Percentiles rank a stretch among this genome's conserved stretches.
These are phyloP conservation scores for Suillus subluteus DNA, from an alignment of 768 basidiomycete species.

Conservation along the genomic window DNA sequence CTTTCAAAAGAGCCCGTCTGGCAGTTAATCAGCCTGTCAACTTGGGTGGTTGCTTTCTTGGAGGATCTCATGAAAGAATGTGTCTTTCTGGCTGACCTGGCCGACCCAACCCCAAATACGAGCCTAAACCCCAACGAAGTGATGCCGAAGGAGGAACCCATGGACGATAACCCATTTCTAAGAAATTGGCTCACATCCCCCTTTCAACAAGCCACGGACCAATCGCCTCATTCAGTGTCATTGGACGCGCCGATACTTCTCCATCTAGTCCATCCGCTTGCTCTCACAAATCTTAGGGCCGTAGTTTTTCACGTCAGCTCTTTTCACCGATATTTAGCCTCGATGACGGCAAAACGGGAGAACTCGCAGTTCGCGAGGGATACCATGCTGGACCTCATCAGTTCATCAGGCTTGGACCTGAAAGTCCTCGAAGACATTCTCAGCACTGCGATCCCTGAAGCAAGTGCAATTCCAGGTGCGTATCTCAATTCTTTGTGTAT, in stretches of 20 bases:
- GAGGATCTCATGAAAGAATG: constrained; percentile 65
- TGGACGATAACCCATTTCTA: constrained; percentile 30
- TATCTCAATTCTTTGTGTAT: not conserved
- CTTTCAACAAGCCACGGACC: constrained; percentile 20
- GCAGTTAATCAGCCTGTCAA: constrained; percentile 66
- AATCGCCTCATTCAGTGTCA: constrained; percentile 19
- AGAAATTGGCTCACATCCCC: constrained; percentile 36
- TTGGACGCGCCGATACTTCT: constrained; percentile 50
- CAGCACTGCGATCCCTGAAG: constrained; percentile 35
- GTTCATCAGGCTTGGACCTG: constrained; percentile 68
- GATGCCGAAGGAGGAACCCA: constrained; percentile 31
- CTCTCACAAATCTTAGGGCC: constrained; percentile 51
- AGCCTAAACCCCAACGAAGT: not conserved
- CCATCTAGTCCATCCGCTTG: constrained; percentile 64
- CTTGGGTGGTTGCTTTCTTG: constrained; percentile 64
- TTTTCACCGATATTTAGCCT: constrained; percentile 56
- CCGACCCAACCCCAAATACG: constrained; percentile 13
- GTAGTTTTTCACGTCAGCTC: constrained; percentile 60
- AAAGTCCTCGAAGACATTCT: constrained; percentile 52
- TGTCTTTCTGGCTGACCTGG: constrained; percentile 37
- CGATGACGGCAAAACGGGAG: constrained; percentile 59
- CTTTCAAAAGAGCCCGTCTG: constrained; percentile 61
- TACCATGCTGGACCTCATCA: constrained; percentile 62
- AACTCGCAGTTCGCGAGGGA: constrained; percentile 67
- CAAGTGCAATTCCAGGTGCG: constrained; percentile 28